These are phyloP conservation scores for Cyclaneusma minus DNA, from an alignment of 2,329 filamentous ascomycete species.

Conservation along the genomic window DNA sequence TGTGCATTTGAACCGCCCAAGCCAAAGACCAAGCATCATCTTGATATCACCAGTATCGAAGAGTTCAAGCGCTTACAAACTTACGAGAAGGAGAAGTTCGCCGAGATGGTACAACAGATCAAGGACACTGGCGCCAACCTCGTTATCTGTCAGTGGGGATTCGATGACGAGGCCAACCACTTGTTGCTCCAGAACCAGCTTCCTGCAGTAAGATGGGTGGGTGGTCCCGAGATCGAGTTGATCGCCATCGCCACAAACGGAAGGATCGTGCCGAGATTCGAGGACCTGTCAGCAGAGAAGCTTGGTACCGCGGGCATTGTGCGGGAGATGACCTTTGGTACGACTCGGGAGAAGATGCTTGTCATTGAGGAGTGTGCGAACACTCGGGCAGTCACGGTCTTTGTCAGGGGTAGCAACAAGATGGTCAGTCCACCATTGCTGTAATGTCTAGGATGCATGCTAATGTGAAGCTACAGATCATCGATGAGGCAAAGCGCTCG, in stretches of 20 bases:
- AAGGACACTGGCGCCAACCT: conserved; percentile 95
- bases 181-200: conserved; percentile 89
- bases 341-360: conserved; percentile 97
- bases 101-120: conserved; percentile 97
- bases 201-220: conserved; percentile 94
- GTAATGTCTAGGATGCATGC: conserved; percentile 5
- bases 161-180: conserved; percentile 98
- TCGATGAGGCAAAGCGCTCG: conserved; percentile 96
- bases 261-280: conserved; percentile 91
- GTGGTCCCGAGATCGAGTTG: conserved; percentile 92
- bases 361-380: conserved; percentile 99
- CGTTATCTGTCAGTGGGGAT: conserved; percentile 98
- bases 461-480: conserved; percentile 47
- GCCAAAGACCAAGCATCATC: conserved; percentile 98
- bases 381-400: conserved; percentile 87
- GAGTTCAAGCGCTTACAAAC: conserved; percentile 96
- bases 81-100: conserved; percentile 92
- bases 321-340: conserved; percentile 90
- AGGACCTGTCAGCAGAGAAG: conserved; percentile 83
- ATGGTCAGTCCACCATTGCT: conserved; percentile 48
- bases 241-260: conserved; percentile 98
- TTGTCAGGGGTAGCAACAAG: conserved; percentile 96
- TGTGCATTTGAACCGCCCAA: conserved; percentile 98
- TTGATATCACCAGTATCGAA: conserved; percentile 92
- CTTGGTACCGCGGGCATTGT: conserved; percentile 81